Percentiles rank a stretch among this genome's conserved stretches.
Evolutionary conservation across 2,329 filamentous ascomycete species (phyloP).

Genomic region (Gaeumannomyces sp.): DNA sequence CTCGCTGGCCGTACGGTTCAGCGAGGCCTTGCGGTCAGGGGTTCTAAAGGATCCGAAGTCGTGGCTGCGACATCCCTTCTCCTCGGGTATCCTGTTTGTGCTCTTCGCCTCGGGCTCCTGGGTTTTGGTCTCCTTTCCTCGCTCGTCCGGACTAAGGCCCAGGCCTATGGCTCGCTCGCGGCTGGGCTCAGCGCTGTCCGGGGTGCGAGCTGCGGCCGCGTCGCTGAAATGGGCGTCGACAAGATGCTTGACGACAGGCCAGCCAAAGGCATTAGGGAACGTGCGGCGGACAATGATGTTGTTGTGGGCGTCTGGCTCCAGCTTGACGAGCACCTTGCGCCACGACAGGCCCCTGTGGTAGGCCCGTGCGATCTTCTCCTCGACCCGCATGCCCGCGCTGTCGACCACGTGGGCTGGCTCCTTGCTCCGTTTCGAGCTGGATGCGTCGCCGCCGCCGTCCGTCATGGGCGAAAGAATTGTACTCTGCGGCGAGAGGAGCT

Average conservation of each 20-base stretch:
- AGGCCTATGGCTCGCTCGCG: slow-evolving; percentile 62
- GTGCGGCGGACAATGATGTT: slow-evolving; percentile 95
- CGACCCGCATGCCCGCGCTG: slow-evolving; percentile 72
- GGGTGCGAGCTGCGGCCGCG: slow-evolving; percentile 55
- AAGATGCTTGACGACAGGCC: slow-evolving; percentile 92
- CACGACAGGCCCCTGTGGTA: slow-evolving; percentile 90
- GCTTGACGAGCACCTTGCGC: slow-evolving; percentile 92
- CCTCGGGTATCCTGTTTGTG: neutral
- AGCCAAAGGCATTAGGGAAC: slow-evolving; percentile 96
- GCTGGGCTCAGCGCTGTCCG: slow-evolving; percentile 61
- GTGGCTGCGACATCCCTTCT: neutral
- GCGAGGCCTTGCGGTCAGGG: slow-evolving; percentile 1
- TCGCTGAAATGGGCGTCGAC: slow-evolving; percentile 93
- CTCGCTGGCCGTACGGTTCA: slow-evolving; percentile 23
- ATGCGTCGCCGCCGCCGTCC: neutral
- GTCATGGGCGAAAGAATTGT: neutral
- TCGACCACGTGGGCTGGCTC: slow-evolving; percentile 45
- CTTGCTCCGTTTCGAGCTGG: slow-evolving; percentile 37
- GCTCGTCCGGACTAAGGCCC: slow-evolving; percentile 47
- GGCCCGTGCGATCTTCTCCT: slow-evolving; percentile 94
- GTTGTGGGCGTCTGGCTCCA: slow-evolving; percentile 97
- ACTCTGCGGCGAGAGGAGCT: slow-evolving; percentile 18
- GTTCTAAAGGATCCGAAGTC: neutral
- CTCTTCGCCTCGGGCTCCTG: slow-evolving; percentile 14
- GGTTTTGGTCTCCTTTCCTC: slow-evolving; percentile 59